Base-by-base conservation (phyloP, 1,284 basidiomycete genomes). In the Rugosomyces carneus region DNA sequence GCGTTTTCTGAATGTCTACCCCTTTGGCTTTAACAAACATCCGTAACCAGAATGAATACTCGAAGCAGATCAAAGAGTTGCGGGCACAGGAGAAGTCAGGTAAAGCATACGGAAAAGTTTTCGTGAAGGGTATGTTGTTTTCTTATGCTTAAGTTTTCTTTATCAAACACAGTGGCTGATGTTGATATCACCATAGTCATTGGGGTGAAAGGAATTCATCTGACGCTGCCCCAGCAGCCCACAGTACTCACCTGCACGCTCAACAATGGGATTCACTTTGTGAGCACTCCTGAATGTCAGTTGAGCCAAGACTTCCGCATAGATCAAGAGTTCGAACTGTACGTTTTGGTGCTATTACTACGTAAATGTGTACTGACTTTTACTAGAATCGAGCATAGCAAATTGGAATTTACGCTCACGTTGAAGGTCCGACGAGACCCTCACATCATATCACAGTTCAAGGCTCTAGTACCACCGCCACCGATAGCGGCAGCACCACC, bases 191-290 rank as follows among this genome's bases (percentile, higher is more conserved):
- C 20, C 29, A n/a, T 45, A 93, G 91, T 95, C n/a, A 61, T 89
- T 20, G 82, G 83, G n/a, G 72, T 92, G 46, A 84, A 78, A 58
- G 75, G 73, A 35, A 68, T 94, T 20, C 71, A 76, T 49, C 66
- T 93, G 20, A 91, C 92, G 1, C 54, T 95, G 9, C 92, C 92
- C 0, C 67, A 68, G 13, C 73, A 89, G 52, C 69, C 78, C 0
- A 93, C 93, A 0, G 73, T 70, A 27, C 75, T 97, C 55, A 85
- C 84, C n/a, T 90, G 91, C 60, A 93, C 91, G 0, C 72, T 99
- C 49, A 95, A 97, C 68, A 98, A 98, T 57, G 93, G 94, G 6
- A 93, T 96, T 48, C 93, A 98, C 66, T 94, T 88, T 55, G 95
- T 99, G 45, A 91, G 90, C 3, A 97, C 94, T 0, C 93, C 91